Conservation (phyloP, 169 alveolate species). For the Eimeria maxima region DNA sequence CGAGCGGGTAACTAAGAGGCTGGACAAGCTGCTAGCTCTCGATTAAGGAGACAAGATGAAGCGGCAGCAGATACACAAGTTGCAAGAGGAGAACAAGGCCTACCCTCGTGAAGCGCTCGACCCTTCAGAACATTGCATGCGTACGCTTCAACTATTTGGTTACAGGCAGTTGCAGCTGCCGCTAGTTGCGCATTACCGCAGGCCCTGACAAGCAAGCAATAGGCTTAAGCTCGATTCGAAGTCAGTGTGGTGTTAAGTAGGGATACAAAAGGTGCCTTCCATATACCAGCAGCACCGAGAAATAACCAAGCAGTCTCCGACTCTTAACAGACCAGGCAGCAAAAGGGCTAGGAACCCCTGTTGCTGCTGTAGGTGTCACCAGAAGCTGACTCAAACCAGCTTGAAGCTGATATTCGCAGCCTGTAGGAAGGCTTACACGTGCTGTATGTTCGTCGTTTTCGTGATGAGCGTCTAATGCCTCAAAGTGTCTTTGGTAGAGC, state of each 20-base stretch:
- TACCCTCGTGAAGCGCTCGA: not conserved
- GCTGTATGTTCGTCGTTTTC: not conserved
- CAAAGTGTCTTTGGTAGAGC: not conserved
- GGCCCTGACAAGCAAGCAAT: not conserved
- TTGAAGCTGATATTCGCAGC: not conserved
- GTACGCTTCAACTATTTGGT: not conserved
- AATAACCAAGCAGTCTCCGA: not conserved
- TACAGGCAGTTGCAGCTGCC: not conserved
- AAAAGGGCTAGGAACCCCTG: not conserved
- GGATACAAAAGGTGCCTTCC: too few species aligned
- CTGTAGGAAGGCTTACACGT: not conserved
- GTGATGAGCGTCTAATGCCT: not conserved
- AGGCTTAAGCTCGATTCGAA: not conserved
- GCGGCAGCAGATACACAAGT: not conserved
- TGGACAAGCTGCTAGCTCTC: slow-evolving; percentile 17
- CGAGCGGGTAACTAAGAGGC: slow-evolving; percentile 20
- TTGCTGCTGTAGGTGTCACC: not conserved
- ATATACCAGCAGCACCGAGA: not conserved
- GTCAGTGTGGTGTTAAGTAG: too few species aligned
- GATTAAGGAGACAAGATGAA: not conserved
- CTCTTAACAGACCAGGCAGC: not conserved
- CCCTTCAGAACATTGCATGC: not conserved
- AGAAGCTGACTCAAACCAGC: not conserved
- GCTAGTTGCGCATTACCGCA: not conserved
- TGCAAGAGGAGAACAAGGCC: too few species aligned